These are phyloP conservation scores for Cercospora nicotianae DNA, from an alignment of 2,329 filamentous ascomycete species.

Conservation along the genomic window DNA sequence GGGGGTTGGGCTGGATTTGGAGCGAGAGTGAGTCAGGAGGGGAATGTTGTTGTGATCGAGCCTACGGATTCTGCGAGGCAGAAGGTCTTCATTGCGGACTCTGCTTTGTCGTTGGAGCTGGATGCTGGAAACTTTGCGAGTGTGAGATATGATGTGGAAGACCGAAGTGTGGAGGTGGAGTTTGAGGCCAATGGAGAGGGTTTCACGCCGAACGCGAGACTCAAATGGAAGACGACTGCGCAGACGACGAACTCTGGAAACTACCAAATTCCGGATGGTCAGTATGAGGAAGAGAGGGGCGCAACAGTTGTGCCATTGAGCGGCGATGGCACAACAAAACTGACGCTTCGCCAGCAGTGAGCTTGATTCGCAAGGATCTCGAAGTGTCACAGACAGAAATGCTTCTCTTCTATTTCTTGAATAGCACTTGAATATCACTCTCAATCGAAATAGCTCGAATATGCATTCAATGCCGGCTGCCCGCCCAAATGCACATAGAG, in stretches of 20 bases:
- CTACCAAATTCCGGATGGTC: neutral
- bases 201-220: neutral
- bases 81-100: neutral
- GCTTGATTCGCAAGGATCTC: neutral
- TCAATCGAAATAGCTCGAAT: constrained; percentile 41
- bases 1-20: neutral
- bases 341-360: neutral
- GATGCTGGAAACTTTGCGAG: neutral
- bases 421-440: neutral
- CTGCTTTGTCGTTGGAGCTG: neutral
- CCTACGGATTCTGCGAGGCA: neutral
- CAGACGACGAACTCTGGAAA: neutral
- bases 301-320: neutral
- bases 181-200: neutral
- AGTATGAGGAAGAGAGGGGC: neutral
- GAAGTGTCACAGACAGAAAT: neutral
- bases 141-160: neutral
- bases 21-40: neutral
- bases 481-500: constrained; percentile 72
- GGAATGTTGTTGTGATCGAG: neutral
- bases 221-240: neutral
- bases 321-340: neutral
- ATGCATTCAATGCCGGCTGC: constrained; percentile 68
- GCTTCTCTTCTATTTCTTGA: neutral
- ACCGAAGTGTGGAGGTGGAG: neutral